phyloP scores from a whole-genome alignment of 2,329 filamentous ascomycete species.

The Phialemonium atrogriseum region DNA sequence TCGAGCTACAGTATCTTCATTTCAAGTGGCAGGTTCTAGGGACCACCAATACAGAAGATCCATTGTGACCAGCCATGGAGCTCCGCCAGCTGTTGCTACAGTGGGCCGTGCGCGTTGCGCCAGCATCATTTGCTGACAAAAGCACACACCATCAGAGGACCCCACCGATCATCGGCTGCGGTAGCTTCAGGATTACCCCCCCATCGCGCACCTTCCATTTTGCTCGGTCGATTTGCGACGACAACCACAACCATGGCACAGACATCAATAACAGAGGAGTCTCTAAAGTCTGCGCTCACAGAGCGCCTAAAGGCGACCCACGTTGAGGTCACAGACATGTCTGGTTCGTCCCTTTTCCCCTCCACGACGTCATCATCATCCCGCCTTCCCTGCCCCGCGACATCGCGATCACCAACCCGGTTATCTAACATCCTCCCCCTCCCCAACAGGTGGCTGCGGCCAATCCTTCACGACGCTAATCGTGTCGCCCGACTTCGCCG shows the following conservation, averaged over 20 bases:
- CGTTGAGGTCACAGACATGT: slow-evolving; percentile 87
- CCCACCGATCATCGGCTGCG: too few species aligned
- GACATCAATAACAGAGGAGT: slow-evolving; percentile 62
- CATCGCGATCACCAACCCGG: neutral
- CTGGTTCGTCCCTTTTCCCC: slow-evolving; percentile 48
- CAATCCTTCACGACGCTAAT: slow-evolving; percentile 53
- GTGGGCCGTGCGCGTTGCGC: too few species aligned
- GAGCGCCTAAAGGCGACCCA: slow-evolving; percentile 65
- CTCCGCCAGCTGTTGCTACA: too few species aligned
- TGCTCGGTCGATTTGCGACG: too few species aligned
- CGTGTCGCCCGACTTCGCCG: slow-evolving; percentile 59
- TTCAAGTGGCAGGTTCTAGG: too few species aligned
- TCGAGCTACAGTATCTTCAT: too few species aligned
- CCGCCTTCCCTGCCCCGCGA: slow-evolving; percentile 1
- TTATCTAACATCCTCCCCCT: slow-evolving; percentile 5
- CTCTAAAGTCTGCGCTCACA: slow-evolving; percentile 59
- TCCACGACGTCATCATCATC: slow-evolving; percentile 3
- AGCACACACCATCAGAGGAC: too few species aligned
- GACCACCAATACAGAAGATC: too few species aligned
- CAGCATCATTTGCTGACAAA: too few species aligned
- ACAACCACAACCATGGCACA: slow-evolving; percentile 43
- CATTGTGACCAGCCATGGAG: too few species aligned
- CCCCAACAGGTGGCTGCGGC: slow-evolving; percentile 45
- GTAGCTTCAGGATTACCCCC: too few species aligned
- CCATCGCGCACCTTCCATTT: too few species aligned